These are phyloP conservation scores for Agaricus sinodeliciosus DNA, from an alignment of 768 basidiomycete genomes.

Conservation along the genomic window DNA sequence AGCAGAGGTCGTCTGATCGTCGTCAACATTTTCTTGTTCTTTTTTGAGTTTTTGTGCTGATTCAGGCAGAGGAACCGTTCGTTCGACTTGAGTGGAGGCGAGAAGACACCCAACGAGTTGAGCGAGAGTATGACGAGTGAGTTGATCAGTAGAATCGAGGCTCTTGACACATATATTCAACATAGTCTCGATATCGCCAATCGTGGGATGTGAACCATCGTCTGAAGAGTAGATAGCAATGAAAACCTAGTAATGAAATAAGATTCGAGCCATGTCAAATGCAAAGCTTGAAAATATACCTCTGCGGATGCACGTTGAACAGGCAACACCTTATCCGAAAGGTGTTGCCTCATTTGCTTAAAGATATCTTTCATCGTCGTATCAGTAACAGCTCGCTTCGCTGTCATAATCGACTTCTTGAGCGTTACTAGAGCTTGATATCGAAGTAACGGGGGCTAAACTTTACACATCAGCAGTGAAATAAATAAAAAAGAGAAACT, in stretches of 20 bases:
- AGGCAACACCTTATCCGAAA: constrained; percentile 78
- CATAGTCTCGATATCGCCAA: constrained; percentile 74
- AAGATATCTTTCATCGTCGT: constrained; percentile 70
- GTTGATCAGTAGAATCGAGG: constrained; percentile 78
- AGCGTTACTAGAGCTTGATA: constrained; percentile 75
- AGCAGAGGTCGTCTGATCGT: constrained; percentile 37
- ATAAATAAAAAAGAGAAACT: neutral
- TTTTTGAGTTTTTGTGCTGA: constrained; percentile 56
- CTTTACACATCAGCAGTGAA: constrained; percentile 1
- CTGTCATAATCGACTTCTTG: constrained; percentile 71
- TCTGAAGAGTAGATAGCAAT: constrained; percentile 49
- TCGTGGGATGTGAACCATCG: constrained; percentile 47
- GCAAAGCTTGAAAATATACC: constrained; percentile 30
- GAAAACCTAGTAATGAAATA: constrained; percentile 30
- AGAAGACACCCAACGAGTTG: constrained; percentile 81
- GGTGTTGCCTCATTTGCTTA: constrained; percentile 70
- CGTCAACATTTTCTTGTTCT: constrained; percentile 53
- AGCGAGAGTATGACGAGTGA: constrained; percentile 74
- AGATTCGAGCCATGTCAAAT: neutral
- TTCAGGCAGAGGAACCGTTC: constrained; percentile 39
- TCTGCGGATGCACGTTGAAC: constrained; percentile 82
- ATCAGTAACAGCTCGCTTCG: constrained; percentile 82
- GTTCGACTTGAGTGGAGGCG: constrained; percentile 72
- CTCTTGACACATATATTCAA: constrained; percentile 60
- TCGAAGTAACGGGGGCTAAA: constrained; percentile 72